A percentile compares a stretch with the other conserved stretches of the same genome.
Conservation (phyloP, 371 early-diverging fungal genomes). For the Quaeritorhiza haematococci region DNA sequence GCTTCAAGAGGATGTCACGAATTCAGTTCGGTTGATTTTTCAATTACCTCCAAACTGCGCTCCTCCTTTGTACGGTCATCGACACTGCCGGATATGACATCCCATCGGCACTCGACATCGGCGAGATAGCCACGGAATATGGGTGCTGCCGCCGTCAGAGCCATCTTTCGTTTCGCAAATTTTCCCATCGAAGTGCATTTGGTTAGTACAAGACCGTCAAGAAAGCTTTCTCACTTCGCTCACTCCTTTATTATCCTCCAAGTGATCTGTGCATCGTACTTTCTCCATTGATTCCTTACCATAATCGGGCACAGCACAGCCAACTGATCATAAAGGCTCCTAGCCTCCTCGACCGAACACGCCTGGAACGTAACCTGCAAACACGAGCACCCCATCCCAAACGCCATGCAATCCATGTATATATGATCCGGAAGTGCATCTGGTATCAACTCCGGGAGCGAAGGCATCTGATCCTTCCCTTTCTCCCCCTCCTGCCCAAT, state of each 20-base stretch:
- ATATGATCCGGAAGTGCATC: slow-evolving; percentile 84
- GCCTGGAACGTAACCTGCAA: slow-evolving; percentile 99
- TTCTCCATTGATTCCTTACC: no score
- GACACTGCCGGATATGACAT: slow-evolving; percentile 89
- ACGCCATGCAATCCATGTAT: slow-evolving; percentile 98
- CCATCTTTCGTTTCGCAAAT: no score
- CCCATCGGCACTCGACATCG: slow-evolving; percentile 98
- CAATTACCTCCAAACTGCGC: slow-evolving; percentile 71
- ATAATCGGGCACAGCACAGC: slow-evolving; percentile 92
- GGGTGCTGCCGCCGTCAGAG: slow-evolving; percentile 93
- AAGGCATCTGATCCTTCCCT: slow-evolving; percentile 2
- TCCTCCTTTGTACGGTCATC: slow-evolving; percentile 95
- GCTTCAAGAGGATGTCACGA: no score
- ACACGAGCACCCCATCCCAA: slow-evolving; percentile 99
- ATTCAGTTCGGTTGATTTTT: background rate
- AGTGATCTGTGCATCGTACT: background rate
- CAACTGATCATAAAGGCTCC: slow-evolving; percentile 92
- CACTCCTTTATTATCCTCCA: background rate
- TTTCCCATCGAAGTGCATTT: background rate
- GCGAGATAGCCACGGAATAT: slow-evolving; percentile 91
- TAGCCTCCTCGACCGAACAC: slow-evolving; percentile 89
- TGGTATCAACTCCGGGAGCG: slow-evolving; percentile 28
- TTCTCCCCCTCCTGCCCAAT: no score
- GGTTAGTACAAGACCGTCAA: no score
- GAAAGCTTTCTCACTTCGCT: background rate